phyloP scores from a whole-genome alignment of 176 grass and related monocot species.

The Oryza rufipogon region DNA sequence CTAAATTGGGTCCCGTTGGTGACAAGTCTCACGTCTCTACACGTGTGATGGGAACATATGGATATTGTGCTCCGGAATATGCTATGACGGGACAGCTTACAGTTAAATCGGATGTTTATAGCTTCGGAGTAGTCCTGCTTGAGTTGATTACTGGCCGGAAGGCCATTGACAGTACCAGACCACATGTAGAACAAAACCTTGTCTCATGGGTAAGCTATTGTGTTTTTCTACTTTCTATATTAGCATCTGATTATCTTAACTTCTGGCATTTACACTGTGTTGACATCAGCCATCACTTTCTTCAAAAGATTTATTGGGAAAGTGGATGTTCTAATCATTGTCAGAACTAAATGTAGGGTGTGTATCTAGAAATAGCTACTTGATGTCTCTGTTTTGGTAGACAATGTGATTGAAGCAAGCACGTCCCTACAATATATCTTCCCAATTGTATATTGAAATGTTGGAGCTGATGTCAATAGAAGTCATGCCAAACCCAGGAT shows the following conservation, averaged over 20 bases:
- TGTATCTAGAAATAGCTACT: conserved; percentile 11
- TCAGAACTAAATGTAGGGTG: not conserved
- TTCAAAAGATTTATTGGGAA: conserved; percentile 27
- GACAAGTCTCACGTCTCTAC: conserved; percentile 98
- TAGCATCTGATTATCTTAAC: not conserved
- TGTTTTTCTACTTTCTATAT: conserved; percentile 13
- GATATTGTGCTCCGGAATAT: conserved; percentile 93
- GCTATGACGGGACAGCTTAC: conserved; percentile 94
- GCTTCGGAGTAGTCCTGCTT: conserved; percentile 89
- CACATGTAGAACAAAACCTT: conserved; percentile 73
- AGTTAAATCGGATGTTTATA: conserved; percentile 82
- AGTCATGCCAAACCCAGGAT: not conserved
- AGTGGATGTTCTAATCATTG: conserved; percentile 5
- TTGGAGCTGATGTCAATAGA: conserved; percentile 18
- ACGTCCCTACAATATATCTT: not conserved
- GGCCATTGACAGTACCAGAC: conserved; percentile 68
- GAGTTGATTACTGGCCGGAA: conserved; percentile 88
- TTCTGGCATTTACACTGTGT: not conserved
- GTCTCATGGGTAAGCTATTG: conserved; percentile 79
- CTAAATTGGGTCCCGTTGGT: conserved; percentile 87
- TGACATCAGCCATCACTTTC: not conserved
- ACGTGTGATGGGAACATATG: conserved; percentile 95
- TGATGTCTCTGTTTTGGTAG: not conserved
- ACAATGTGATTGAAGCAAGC: conserved; percentile 4
- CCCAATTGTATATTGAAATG: not conserved